These are phyloP conservation scores for Nasturtium officinale DNA, from an alignment of 345 rosid genomes.

Conservation along the genomic window DNA sequence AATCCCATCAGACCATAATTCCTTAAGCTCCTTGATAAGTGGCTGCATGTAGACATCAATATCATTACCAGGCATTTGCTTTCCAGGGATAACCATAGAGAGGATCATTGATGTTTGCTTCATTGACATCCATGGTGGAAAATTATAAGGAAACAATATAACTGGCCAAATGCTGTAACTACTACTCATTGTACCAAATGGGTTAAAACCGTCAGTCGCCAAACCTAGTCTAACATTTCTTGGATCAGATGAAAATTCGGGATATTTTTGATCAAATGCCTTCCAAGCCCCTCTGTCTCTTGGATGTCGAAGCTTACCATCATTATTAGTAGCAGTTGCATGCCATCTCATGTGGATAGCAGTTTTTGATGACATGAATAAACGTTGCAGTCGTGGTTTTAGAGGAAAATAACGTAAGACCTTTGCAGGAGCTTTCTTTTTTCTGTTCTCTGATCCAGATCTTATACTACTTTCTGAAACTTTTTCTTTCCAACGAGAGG, in stretches of 20 bases:
- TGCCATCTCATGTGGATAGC: no score
- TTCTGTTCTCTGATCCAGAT: neutral
- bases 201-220: neutral
- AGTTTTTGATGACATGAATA: neutral
- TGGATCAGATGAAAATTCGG: neutral
- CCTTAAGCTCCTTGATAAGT: no score
- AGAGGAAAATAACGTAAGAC: neutral
- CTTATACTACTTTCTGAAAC: no score
- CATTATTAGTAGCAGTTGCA: no score
- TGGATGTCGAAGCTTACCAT: no score
- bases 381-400: neutral
- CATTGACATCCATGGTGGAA: constrained; percentile 6
- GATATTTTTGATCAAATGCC: no score
- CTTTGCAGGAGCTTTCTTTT: neutral
- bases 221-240: neutral
- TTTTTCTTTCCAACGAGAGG: no score
- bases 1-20: no score
- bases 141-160: constrained; percentile 1
- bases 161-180: no score
- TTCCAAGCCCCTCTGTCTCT: no score
- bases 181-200: neutral
- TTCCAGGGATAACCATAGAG: neutral
- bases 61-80: neutral
- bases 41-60: neutral
- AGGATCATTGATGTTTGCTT: neutral